Evolutionary conservation across 148 eudicot genomes (phyloP), one percentile per base, ranked within the genome.

Genomic region (Cornus kousa): DNA sequence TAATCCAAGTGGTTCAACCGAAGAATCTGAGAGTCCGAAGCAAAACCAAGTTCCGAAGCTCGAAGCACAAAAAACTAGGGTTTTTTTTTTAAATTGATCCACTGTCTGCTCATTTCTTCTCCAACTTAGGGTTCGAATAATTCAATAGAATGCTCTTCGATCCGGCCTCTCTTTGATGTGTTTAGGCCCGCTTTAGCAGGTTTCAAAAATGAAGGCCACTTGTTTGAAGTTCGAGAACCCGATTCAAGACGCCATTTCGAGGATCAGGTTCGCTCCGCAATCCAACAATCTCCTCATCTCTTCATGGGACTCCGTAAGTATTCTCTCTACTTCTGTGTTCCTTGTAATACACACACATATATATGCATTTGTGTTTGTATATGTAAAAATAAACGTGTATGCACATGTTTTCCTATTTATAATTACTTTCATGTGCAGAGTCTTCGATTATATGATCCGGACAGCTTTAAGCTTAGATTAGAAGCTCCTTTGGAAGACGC

Each of bases 221-320:
- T 68, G 85, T 72, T 78, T 96, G 78, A 78, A 82, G 60, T 87
- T 93, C 68, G 79, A 82, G 17, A 80, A 85, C 46, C 88, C 95
- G 9, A 90, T 96, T 77, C 31, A 23, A 74, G 98, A 96, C 71
- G 97, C 89, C 59, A 80, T 96, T 55, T 86, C 95, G 5, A 87
- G 97, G 76, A 78, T 96, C 19, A 88, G 92, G 35, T 96, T 96
- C 76, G 93, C 95, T 14, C 94, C 95, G 0, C 50, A 28, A 33
- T 90, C 93, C 57, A 91, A 93, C 87, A 84, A 89, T 75, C 91
- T 96, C 53, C 94, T 96, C 64, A 87, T 96, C 79, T 92, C 99
- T 12, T 90, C 95, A 17, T 96, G 97, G 98, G 98, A 96, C 78
- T 88, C 95, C 73, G 98, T 93, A 35, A 89, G 89, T 75, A 72